Evolutionary conservation across 2,329 filamentous ascomycete species (phyloP).

Genomic region (Cercospora zeae-maydis): DNA sequence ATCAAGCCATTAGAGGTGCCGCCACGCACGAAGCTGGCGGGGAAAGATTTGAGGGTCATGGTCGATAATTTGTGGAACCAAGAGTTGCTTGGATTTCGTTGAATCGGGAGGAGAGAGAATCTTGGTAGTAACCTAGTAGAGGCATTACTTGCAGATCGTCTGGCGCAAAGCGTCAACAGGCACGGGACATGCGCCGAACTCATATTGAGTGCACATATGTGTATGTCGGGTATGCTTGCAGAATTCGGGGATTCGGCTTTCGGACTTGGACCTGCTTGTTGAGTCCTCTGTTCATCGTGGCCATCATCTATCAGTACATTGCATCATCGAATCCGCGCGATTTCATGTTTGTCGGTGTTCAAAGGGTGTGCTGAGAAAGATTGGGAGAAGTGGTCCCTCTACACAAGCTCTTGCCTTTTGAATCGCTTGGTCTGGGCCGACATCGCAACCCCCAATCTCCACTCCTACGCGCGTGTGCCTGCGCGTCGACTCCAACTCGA

Average conservation of each 20-base stretch:
- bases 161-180: background rate
- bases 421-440: background rate
- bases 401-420: too few relatives aligned
- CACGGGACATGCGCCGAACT: background rate
- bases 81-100: conserved; percentile 8
- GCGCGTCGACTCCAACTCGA: too few relatives aligned
- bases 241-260: background rate
- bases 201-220: background rate
- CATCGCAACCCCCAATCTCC: background rate
- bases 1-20: conserved; percentile 68
- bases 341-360: background rate
- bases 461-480: background rate
- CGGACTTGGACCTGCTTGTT: background rate
- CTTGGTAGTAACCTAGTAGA: background rate
- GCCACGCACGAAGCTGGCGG: conserved; percentile 61
- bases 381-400: background rate
- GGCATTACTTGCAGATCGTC: background rate
- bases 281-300: background rate
- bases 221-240: background rate
- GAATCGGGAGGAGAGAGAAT: background rate
- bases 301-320: background rate
- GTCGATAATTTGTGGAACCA: conserved; percentile 5
- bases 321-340: background rate
- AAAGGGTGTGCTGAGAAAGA: background rate
- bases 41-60: conserved; percentile 33